Base-by-base conservation (phyloP, 495 filamentous ascomycete genomes). In the Penicillium lividum region DNA sequence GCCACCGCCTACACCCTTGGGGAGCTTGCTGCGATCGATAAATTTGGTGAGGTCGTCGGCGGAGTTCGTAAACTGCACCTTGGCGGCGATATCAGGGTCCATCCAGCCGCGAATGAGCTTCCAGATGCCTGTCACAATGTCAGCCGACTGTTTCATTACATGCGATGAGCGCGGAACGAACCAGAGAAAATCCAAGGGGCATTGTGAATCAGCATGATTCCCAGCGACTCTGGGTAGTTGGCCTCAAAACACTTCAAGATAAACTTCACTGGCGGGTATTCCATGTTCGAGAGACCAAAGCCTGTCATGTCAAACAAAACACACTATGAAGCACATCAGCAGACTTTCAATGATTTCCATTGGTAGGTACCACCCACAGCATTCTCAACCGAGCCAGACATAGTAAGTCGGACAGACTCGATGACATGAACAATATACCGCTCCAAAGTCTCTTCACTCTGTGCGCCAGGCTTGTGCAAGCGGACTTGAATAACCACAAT, bases 201-300 rank as follows among this genome's bases (percentile, higher is more conserved):
- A 70, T 96, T 96, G 75, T 98, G 91, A 31, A 98, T 89, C 8
- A 97, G 81, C 40, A 97, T 87, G 3, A 86, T 78, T 38, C 93
- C 93, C 0, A 98, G 80, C 36, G 80, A 89, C 72, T 97, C 94
- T 5, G 94, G 93, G 69, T 97, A 98, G 73, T 97, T 97, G 42
- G 92, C 92, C 76, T 97, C 92, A 68, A 98, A 97, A 69, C 90
- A 94, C 73, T 93, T 93, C 73, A 97, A 93, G 80, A 98, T 92
- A 77, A 96, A 97, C 67, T 93, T 97, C 16, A 98, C 90, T 0
- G 94, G 93, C 0, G 90, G 84, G 69, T 97, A 97, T 70, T 98
- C 93, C 93, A 97, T 96, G 70, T 97, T 98, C 2, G 92, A 89
- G 25, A 97, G 80, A 28, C 86, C 88, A 72, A 98, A 98, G 22